Percentiles rank a stretch among this genome's conserved stretches.
phyloP scores from a whole-genome alignment of 2,329 filamentous ascomycete genomes.

The Penicillium palitans region DNA sequence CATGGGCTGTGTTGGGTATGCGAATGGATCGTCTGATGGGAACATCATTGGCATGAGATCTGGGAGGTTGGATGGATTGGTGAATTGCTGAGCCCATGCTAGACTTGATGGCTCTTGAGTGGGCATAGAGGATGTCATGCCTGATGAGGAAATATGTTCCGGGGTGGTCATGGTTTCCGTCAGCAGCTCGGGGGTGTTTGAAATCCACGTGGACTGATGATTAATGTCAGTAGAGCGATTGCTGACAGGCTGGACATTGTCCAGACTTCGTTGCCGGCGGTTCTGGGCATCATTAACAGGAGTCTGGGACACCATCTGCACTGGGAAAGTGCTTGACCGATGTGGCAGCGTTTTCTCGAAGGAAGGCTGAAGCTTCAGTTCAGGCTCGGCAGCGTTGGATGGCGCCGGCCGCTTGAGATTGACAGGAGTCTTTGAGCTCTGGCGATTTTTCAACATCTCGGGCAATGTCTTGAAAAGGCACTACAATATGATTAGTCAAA shows the following conservation, averaged over 20 bases:
- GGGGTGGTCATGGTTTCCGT: slow-evolving; percentile 35
- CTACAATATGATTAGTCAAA: slow-evolving; percentile 46
- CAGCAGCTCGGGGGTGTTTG: slow-evolving; percentile 30
- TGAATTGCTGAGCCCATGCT: slow-evolving; percentile 38
- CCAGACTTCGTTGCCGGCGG: slow-evolving; percentile 33
- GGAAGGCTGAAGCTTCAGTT: slow-evolving; percentile 15
- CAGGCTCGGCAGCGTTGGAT: slow-evolving; percentile 22
- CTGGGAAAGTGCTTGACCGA: slow-evolving; percentile 45
- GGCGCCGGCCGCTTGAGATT: slow-evolving; percentile 52
- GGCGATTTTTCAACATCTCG: slow-evolving; percentile 62
- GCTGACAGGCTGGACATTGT: slow-evolving; percentile 28
- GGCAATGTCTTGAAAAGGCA: slow-evolving; percentile 81
- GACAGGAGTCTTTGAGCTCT: slow-evolving; percentile 48
- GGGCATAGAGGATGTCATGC: slow-evolving; percentile 23
- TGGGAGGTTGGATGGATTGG: slow-evolving; percentile 39
- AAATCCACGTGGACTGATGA: slow-evolving; percentile 28
- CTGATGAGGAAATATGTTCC: slow-evolving; percentile 25
- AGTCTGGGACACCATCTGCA: slow-evolving; percentile 32
- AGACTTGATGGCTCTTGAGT: slow-evolving; percentile 28
- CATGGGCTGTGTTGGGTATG: slow-evolving; percentile 53
- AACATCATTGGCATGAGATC: slow-evolving; percentile 55
- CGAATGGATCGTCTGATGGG: slow-evolving; percentile 52
- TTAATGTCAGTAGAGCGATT: slow-evolving; percentile 23
- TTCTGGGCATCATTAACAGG: slow-evolving; percentile 23
- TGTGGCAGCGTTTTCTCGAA: slow-evolving; percentile 29